phyloP scores from a whole-genome alignment of 1,139 yeast genomes.

The Geotrichum carabidarum region DNA sequence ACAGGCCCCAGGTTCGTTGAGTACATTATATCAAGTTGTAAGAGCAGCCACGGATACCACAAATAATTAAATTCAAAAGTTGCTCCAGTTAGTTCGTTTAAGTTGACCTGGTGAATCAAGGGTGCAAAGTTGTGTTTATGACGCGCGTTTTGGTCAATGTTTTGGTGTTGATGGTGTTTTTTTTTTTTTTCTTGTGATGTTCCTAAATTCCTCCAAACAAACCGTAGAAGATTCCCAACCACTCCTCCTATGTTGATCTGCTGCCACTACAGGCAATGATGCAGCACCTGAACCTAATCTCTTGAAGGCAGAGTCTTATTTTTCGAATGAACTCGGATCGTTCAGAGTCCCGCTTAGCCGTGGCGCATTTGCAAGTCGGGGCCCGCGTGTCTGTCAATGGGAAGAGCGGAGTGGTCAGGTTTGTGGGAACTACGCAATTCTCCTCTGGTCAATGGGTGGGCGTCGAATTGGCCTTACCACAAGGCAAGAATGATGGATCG shows the following conservation, averaged over 20 bases:
- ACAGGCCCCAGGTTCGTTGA: background rate
- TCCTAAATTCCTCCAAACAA: no score
- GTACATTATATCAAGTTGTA: slow-evolving; percentile 5
- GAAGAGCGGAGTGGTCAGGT: slow-evolving; percentile 33
- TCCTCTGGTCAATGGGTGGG: slow-evolving; percentile 67
- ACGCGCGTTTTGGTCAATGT: no score
- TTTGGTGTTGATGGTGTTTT: no score
- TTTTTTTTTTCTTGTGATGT: no score
- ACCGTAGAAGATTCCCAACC: no score
- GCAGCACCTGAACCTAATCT: background rate
- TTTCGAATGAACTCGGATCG: background rate
- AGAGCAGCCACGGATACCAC: no score
- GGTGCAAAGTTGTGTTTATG: no score
- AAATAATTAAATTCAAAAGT: background rate
- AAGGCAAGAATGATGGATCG: slow-evolving; percentile 69
- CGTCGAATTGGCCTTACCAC: slow-evolving; percentile 51
- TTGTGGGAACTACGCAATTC: slow-evolving; percentile 46
- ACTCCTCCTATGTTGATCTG: background rate
- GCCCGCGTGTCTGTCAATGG: slow-evolving; percentile 27
- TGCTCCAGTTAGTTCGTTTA: background rate
- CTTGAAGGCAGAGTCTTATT: background rate
- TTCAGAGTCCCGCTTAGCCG: background rate
- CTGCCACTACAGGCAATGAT: no score
- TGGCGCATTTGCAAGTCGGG: slow-evolving; percentile 20
- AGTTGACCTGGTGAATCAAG: no score